Base-by-base conservation (phyloP, 371 early-diverging fungal species). In the Sanchytrium tribonematis region DNA sequence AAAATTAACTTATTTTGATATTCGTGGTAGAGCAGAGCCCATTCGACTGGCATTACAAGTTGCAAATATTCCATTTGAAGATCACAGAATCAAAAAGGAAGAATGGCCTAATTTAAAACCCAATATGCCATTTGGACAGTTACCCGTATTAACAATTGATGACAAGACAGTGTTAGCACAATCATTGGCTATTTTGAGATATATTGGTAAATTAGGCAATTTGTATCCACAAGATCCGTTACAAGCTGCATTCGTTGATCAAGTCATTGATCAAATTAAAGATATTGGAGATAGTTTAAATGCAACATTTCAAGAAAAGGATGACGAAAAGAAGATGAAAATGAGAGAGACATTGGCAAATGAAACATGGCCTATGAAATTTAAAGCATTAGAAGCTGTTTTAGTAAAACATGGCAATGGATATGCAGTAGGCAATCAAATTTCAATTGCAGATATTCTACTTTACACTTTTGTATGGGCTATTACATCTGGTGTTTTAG, bases 11-110 rank as follows among this genome's bases (percentile, higher is more conserved):
- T 78, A 78, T 72, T 77, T 76, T 30, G 73, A 76, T 30, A 66
- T 77, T 68, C 76, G 73, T 29, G 78, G 74, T 17, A 71, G 74
- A 27, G 77, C 73, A 70, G 77, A 76, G 66, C 72, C 75, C 66
- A 73, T 74, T 17, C 75, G 75, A n/a, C 48, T 48, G 12, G 48
- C 48, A 12, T 48, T 48, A 16, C 48, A 48, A 12, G n/a, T 48
- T 48, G 48, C 16, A 16, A n/a, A n/a, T 48, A n/a, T 48, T 48
- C 16, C 48, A 16, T 48, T 48, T 48, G 16, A 48, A 48, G 48
- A 48, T n/a, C 16, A 48, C 12, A 48, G 48, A 48, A n/a, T 48
- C 16, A 48, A 48, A n/a, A n/a, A n/a, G n/a, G 48, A 48, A 48
- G 48, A 48, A 48, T 48, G 12, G 12, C 16, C 48, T n/a, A 48